Evolutionary conservation across 2,329 filamentous ascomycete genomes (phyloP).

Genomic region (Neonectria coccinea): DNA sequence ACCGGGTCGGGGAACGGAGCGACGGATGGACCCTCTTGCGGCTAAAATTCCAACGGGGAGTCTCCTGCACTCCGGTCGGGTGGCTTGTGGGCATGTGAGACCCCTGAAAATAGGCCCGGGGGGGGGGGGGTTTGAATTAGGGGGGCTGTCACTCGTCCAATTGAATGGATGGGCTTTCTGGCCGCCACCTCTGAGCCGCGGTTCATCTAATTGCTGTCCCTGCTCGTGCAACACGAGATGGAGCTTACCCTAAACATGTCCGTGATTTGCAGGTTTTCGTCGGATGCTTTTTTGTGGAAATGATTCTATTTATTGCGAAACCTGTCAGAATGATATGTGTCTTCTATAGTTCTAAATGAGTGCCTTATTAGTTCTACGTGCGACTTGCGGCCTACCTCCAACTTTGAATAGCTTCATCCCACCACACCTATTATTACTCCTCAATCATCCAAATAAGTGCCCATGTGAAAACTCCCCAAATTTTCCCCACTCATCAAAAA

Average conservation of each 20-base stretch:
- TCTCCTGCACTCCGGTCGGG: conserved; percentile 5
- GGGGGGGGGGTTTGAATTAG: conserved; percentile 25
- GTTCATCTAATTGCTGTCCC: neutral
- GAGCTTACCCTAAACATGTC: neutral
- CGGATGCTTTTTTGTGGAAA: neutral
- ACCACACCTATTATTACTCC: too few species aligned
- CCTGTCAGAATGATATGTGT: too few species aligned
- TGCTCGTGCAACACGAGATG: neutral
- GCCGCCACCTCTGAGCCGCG: conserved; percentile 4
- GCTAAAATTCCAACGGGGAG: conserved; percentile 7
- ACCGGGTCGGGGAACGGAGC: conserved; percentile 39
- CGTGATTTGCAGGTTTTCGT: neutral
- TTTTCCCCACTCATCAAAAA: neutral
- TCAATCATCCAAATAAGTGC: too few species aligned
- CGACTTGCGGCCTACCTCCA: too few species aligned
- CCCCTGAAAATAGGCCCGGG: conserved; percentile 36
- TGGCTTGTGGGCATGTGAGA: conserved; percentile 13
- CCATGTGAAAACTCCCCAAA: too few species aligned
- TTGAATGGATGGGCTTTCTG: neutral
- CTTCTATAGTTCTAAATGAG: too few species aligned
- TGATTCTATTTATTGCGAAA: neutral
- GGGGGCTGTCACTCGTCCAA: conserved; percentile 34
- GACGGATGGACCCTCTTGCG: conserved; percentile 9
- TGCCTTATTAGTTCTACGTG: too few species aligned
- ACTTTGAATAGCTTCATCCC: too few species aligned